Percentiles rank a stretch among this genome's conserved stretches.
phyloP scores from a whole-genome alignment of 2,329 filamentous ascomycete genomes.

The Botrytis paeoniae region DNA sequence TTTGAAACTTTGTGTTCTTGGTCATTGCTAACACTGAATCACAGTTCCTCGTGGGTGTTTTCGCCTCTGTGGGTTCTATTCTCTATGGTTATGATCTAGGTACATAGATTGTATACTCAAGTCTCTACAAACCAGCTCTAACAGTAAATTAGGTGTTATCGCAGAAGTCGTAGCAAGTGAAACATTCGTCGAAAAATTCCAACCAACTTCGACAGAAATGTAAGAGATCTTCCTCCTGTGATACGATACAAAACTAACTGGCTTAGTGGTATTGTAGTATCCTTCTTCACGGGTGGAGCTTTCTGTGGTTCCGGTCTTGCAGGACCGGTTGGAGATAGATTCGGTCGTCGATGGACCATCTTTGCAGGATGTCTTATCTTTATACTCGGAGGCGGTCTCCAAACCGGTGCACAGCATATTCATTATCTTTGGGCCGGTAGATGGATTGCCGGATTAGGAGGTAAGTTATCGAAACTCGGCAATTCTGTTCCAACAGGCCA shows the following conservation, averaged over 20 bases:
- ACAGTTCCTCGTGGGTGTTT: slow-evolving; percentile 42
- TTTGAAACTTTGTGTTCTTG: background rate
- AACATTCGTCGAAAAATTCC: slow-evolving; percentile 44
- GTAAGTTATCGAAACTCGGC: background rate
- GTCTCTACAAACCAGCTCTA: slow-evolving; percentile 19
- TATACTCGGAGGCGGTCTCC: slow-evolving; percentile 67
- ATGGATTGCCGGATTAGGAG: slow-evolving; percentile 63
- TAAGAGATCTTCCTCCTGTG: slow-evolving; percentile 20
- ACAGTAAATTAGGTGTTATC: slow-evolving; percentile 26
- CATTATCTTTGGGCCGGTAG: slow-evolving; percentile 68
- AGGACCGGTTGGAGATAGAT: slow-evolving; percentile 50
- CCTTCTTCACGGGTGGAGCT: slow-evolving; percentile 68
- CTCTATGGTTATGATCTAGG: slow-evolving; percentile 56
- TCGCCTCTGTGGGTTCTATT: slow-evolving; percentile 55
- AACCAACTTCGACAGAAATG: slow-evolving; percentile 34
- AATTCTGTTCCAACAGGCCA: no score
- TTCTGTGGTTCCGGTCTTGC: slow-evolving; percentile 56
- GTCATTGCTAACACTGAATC: background rate
- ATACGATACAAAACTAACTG: background rate
- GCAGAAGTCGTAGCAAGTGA: slow-evolving; percentile 45
- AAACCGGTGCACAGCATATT: slow-evolving; percentile 61
- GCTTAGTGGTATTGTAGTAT: slow-evolving; percentile 68
- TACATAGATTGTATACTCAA: slow-evolving; percentile 40
- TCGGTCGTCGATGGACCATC: slow-evolving; percentile 72
- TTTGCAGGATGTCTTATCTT: slow-evolving; percentile 69